Evolutionary conservation across 208 protist species (phyloP).

Genomic region (Trypanosoma theileri): DNA sequence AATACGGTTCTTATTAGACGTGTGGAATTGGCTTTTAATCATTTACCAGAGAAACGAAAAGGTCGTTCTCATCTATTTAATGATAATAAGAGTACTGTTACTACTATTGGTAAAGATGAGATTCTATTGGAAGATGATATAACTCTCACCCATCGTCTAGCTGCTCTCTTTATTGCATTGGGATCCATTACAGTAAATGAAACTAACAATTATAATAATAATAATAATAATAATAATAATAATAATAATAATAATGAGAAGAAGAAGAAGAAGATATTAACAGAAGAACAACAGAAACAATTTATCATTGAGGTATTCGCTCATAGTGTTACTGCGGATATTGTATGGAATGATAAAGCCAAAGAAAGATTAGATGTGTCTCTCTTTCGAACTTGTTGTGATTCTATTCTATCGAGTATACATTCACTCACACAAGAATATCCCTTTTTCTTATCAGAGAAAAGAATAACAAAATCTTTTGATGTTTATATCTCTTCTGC

Average conservation of each 20-base stretch:
- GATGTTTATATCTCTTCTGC: conserved; percentile 1
- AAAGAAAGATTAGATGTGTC: background rate
- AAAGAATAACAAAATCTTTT: background rate
- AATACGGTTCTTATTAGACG: conserved; percentile 24
- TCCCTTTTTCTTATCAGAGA: background rate
- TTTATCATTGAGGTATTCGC: conserved; percentile 17
- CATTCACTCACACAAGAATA: background rate
- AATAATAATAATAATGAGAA: background rate
- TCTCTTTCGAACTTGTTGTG: conserved; percentile 2
- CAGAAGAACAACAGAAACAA: background rate
- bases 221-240: background rate
- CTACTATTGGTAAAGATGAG: background rate
- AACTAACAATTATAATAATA: background rate
- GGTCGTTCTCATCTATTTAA: background rate
- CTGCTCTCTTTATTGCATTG: no score
- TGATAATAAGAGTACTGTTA: background rate
- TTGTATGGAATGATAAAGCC: background rate
- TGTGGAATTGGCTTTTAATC: conserved; percentile 7
- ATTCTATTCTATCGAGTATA: background rate
- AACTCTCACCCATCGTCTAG: no score
- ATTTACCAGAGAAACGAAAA: no score
- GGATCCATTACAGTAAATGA: background rate
- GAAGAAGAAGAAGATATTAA: background rate
- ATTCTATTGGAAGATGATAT: no score
- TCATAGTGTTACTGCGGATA: background rate